Evolutionary conservation across 169 alveolate species (phyloP).

Genomic region (Babesia ovis): DNA sequence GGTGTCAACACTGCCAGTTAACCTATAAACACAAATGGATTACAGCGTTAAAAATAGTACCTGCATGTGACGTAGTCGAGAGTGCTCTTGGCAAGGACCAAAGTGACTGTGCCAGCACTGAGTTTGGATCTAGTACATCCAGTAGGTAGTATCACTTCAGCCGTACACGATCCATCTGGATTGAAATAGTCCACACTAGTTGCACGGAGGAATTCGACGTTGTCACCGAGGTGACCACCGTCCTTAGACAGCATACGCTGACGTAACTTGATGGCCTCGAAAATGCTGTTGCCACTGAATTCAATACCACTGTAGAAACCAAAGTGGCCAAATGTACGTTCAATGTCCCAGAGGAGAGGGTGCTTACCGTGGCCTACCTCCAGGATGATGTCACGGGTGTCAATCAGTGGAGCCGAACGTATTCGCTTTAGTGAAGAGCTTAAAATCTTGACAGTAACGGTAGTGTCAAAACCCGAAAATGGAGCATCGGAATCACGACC

Average conservation of each 20-base stretch:
- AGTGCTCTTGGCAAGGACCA: conserved; percentile 70
- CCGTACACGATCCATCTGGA: conserved; percentile 42
- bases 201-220: conserved; percentile 56
- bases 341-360: conserved; percentile 73
- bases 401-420: conserved; percentile 12
- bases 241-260: background rate
- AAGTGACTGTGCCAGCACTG: conserved; percentile 20
- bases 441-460: conserved; percentile 56
- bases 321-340: conserved; percentile 25
- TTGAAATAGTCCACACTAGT: conserved; percentile 51
- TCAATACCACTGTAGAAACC: conserved; percentile 61
- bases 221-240: conserved; percentile 5
- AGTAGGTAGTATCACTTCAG: conserved; percentile 30
- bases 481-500: conserved; percentile 48
- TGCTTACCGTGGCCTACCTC: conserved; percentile 81
- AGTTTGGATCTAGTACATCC: conserved; percentile 1
- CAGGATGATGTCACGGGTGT: conserved; percentile 55
- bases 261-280: conserved; percentile 60
- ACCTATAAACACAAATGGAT: conserved; percentile 19
- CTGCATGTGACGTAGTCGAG: conserved; percentile 76
- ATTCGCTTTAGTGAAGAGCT: conserved; percentile 9
- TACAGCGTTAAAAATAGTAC: conserved; percentile 32
- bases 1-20: conserved; percentile 46
- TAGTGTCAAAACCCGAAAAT: conserved; percentile 58
- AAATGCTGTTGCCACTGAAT: conserved; percentile 68